phyloP scores from a whole-genome alignment of 1,139 yeast species.

The Williopsis jadinii region DNA sequence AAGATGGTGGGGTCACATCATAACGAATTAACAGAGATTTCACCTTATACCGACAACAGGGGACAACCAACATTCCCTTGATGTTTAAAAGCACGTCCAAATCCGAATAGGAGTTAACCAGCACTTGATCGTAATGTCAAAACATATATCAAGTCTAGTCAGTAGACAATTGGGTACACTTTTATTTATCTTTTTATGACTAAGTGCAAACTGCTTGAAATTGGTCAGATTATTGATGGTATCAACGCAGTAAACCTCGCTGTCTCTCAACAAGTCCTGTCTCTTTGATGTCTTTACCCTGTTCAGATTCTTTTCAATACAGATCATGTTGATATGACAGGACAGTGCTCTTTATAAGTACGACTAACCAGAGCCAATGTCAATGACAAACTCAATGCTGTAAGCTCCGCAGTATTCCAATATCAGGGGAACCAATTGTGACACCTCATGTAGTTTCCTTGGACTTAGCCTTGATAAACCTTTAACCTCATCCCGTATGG shows the following conservation, averaged over 20 bases:
- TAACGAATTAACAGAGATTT: slow-evolving; percentile 2
- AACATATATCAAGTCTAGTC: slow-evolving; percentile 12
- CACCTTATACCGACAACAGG: slow-evolving; percentile 11
- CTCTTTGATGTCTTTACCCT: slow-evolving; percentile 1
- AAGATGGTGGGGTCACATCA: not conserved
- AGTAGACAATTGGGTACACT: slow-evolving; percentile 3
- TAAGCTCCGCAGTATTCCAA: not conserved
- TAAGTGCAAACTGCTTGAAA: slow-evolving; percentile 1
- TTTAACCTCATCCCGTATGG: not conserved
- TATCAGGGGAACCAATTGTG: slow-evolving; percentile 5
- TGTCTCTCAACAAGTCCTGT: slow-evolving; percentile 3
- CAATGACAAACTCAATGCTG: slow-evolving; percentile 9
- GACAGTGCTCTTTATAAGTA: slow-evolving; percentile 4
- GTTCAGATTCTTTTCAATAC: slow-evolving; percentile 5
- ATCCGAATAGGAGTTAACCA: no score
- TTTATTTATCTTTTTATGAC: slow-evolving; percentile 3
- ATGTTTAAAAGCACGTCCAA: slow-evolving; percentile 1
- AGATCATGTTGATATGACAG: slow-evolving; percentile 1
- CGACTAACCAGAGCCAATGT: slow-evolving; percentile 10
- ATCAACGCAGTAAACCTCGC: not conserved
- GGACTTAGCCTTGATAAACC: slow-evolving; percentile 2
- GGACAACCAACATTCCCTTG: slow-evolving; percentile 4
- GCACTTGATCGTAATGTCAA: slow-evolving; percentile 4
- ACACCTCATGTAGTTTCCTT: slow-evolving; percentile 10
- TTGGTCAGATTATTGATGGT: slow-evolving; percentile 1